Conservation (phyloP, 805 yeast genomes). For the Ogataea haglerorum region DNA sequence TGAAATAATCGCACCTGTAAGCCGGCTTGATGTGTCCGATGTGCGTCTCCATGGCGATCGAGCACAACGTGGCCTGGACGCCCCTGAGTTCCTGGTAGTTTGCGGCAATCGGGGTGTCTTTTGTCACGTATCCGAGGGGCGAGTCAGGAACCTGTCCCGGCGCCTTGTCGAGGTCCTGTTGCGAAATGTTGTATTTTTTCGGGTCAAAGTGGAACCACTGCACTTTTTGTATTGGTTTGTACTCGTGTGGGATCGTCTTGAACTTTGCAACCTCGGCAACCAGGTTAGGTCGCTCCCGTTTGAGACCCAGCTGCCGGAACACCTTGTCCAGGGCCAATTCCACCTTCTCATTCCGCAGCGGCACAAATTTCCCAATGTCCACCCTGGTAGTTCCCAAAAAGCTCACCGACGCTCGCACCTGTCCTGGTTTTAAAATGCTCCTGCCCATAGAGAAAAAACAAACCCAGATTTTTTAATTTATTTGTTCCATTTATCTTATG, state of each 20-base stretch:
- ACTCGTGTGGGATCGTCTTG: neutral
- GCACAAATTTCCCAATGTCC: neutral
- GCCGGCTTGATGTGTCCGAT: constrained; percentile 8
- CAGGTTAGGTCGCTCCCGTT: neutral
- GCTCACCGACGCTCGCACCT: neutral
- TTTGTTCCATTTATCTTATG: neutral
- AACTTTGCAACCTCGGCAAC: neutral
- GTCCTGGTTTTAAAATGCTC: neutral
- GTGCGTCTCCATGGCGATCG: constrained; percentile 9
- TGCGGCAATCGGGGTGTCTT: constrained; percentile 12
- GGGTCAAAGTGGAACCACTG: constrained; percentile 10
- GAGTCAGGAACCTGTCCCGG: constrained; percentile 18
- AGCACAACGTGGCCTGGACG: constrained; percentile 20
- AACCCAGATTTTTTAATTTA: constrained; percentile 1
- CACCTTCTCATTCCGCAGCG: neutral
- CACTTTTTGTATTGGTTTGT: constrained; percentile 1
- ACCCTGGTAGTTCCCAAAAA: neutral
- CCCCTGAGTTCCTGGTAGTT: constrained; percentile 21
- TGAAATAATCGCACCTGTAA: constrained; percentile 23
- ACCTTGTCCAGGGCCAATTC: neutral
- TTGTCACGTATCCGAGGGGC: constrained; percentile 10
- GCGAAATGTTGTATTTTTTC: constrained; percentile 3
- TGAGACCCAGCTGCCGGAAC: neutral
- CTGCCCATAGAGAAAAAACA: neutral
- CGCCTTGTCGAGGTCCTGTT: constrained; percentile 14